phyloP scores from a whole-genome alignment of 176 grass and related monocot genomes.

The Ampelocalamus luodianensis region DNA sequence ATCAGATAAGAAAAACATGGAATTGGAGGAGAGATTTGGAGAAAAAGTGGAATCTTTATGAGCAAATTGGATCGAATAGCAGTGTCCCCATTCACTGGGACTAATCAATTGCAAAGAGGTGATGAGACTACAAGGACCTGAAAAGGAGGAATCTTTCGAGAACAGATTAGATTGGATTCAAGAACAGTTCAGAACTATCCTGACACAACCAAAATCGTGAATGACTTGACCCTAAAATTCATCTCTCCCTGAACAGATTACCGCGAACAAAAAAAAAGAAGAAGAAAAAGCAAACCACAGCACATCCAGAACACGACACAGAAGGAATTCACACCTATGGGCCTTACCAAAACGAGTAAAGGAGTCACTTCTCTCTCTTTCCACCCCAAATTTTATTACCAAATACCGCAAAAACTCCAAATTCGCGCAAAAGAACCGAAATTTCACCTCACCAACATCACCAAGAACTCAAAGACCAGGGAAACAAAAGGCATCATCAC shows the following conservation, averaged over 20 bases:
- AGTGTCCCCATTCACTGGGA: background rate
- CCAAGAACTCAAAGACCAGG: background rate
- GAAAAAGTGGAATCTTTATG: slow-evolving; percentile 29
- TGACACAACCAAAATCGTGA: background rate
- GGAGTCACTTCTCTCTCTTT: background rate
- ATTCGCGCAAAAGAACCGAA: background rate
- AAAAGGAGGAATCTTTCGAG: slow-evolving; percentile 24
- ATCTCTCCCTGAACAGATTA: background rate
- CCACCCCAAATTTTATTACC: background rate
- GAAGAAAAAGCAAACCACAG: background rate
- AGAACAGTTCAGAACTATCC: slow-evolving; percentile 33
- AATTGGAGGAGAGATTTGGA: slow-evolving; percentile 19
- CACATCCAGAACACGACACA: background rate
- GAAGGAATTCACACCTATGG: background rate
- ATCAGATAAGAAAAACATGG: slow-evolving; percentile 11
- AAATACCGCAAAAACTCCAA: background rate
- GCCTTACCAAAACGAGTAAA: background rate
- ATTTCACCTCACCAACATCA: slow-evolving; percentile 3
- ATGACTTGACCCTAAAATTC: background rate
- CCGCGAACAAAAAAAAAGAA: background rate
- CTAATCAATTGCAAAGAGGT: slow-evolving; percentile 11
- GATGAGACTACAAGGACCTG: background rate
- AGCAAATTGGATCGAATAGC: slow-evolving; percentile 3
- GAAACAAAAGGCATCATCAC: background rate
- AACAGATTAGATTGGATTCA: slow-evolving; percentile 27